Base-by-base conservation (phyloP, 345 rosid genomes). In the Salix arbutifolia region DNA sequence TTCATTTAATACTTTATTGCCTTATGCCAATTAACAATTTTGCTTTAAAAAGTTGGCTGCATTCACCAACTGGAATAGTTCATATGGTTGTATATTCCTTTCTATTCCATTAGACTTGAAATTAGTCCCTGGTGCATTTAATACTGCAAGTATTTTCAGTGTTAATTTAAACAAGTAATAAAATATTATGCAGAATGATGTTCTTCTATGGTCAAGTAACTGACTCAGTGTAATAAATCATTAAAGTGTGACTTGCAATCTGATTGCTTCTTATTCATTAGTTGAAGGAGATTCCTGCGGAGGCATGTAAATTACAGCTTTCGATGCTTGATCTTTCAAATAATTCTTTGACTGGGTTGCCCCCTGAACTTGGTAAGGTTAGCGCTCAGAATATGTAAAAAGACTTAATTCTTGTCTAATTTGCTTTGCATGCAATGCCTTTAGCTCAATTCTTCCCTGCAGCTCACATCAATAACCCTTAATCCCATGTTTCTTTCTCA, bases 271-370 rank as follows among this genome's bases (percentile, higher is more conserved):
- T 66, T 31, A 52, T 74, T n/a, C 53, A 37, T 88, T 90, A 95
- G 99, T 79, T 92, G 84, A 91, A 90, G 84, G 97, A 89, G 74
- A 92, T 87, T 82, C 94, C 97, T 46, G 91, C 70, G 33, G 99
- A 88, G 74, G 97, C 90, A 73, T 95, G 97, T 86, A 86, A 82
- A 75, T 73, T 92, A 79, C 86, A 69, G 68, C 90, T 92, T 69
- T 92, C 89, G 9, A 88, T 92, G 79, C 88, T 95, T 70, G 99
- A 95, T 84, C 92, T 95, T 71, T 95, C 97, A 69, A 95, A 95
- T 84, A 95, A 95, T 84, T 89, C 99, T 40, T 89, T 94, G 87
- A 78, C 84, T 67, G 98, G 92, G 80, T 87, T 94, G 84, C 93
- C 94, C 69, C 86, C 96, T 37, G 97, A 91, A 84, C 90, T 91